Base-by-base conservation (phyloP, 129 eudicot species). In the Centrapalus pauciflorus region DNA sequence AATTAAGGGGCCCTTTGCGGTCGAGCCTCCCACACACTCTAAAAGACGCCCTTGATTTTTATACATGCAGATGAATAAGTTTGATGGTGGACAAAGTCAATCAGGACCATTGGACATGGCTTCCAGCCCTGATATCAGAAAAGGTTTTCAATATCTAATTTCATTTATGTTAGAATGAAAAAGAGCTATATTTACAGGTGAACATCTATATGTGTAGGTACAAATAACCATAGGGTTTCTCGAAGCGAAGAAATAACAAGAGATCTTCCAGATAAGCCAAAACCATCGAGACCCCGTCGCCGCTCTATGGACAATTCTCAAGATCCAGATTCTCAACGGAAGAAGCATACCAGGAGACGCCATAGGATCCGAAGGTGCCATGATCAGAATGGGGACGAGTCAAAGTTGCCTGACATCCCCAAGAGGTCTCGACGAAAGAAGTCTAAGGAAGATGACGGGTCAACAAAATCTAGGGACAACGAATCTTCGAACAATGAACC, bases 231-330 rank as follows among this genome's bases (percentile, higher is more conserved):
- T 48, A 66, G 79, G 79, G 4, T 34, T 75, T 57, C 79, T 75
- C 79, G 74, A 66, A 75, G 79, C 23, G 79, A 66, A 66, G 79
- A 75, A 49, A 25, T 75, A 75, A 46, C 41, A n/a, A 40, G 70
- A 30, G 57, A 71, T 50, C 38, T 45, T 46, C 38, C 74, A 20
- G 69, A 75, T 34, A 57, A 16, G 46, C 62, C 74, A 4, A 66
- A 57, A 34, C 7, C 68, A 32, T n/a, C 59, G 33, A 48, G 55
- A 67, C 79, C 66, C 55, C 79, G 74, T 34, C 79, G 66, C 40
- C 78, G 48, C 17, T 57, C 79, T 57, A 32, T 58, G 61, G 79
- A 75, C 26, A 52, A 54, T 37, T 58, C 74, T 57, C 19, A 28
- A 29, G 74, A 75, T 46, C 30, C 54, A 46, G 74, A 58, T 66